Evolutionary conservation across 495 filamentous ascomycete species (phyloP).

Genomic region (Tuber umbilicatum): DNA sequence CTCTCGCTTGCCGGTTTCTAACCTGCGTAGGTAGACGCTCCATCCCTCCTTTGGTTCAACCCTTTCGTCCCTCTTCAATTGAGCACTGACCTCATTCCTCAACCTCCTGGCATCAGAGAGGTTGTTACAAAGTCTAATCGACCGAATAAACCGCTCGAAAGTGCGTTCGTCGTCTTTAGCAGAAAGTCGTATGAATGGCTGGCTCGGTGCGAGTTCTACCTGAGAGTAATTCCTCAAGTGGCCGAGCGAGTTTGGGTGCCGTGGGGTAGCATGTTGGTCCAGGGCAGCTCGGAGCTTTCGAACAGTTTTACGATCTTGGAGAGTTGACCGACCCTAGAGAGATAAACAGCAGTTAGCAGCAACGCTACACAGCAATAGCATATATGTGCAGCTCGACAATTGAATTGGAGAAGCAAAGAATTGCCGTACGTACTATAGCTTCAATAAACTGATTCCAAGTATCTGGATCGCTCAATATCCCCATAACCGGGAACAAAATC

Average conservation of each 20-base stretch:
- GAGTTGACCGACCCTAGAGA: slow-evolving; percentile 62
- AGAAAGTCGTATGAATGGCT: slow-evolving; percentile 43
- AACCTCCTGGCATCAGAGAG: slow-evolving; percentile 91
- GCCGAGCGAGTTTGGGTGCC: slow-evolving; percentile 7
- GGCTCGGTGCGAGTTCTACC: slow-evolving; percentile 6
- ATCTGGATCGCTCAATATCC: slow-evolving; percentile 77
- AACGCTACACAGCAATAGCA: not conserved
- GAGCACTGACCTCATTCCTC: slow-evolving; percentile 84
- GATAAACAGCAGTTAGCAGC: not conserved
- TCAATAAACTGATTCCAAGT: slow-evolving; percentile 96
- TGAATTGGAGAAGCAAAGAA: not conserved
- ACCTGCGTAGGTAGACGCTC: slow-evolving; percentile 70
- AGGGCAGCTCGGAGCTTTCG: slow-evolving; percentile 87
- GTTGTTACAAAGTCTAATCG: slow-evolving; percentile 80
- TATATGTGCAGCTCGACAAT: not conserved
- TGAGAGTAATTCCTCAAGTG: slow-evolving; percentile 13
- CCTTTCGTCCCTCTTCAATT: slow-evolving; percentile 76
- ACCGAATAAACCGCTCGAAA: slow-evolving; percentile 89
- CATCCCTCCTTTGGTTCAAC: slow-evolving; percentile 63
- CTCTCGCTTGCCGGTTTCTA: slow-evolving; percentile 85
- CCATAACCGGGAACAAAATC: slow-evolving; percentile 63
- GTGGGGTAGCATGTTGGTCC: slow-evolving; percentile 85
- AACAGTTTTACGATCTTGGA: slow-evolving; percentile 94
- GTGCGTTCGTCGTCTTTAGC: slow-evolving; percentile 75
- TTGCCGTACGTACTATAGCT: slow-evolving; percentile 53